phyloP scores from a whole-genome alignment of 2,329 filamentous ascomycete species.

The Elsinoe batatas region DNA sequence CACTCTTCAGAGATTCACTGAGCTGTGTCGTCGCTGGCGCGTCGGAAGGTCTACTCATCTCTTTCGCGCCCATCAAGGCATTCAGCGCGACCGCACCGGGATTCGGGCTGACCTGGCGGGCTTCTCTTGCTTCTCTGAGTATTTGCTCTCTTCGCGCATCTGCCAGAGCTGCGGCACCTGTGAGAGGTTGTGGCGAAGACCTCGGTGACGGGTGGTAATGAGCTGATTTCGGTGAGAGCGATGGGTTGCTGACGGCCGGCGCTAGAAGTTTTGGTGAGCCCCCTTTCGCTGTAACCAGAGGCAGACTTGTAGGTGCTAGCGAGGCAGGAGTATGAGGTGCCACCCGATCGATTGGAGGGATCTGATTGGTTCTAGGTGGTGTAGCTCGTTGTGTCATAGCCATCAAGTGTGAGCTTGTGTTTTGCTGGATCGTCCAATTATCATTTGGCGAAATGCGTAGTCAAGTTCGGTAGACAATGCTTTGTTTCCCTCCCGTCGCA shows the following conservation, averaged over 20 bases:
- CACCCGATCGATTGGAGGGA: background rate
- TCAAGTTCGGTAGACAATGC: background rate
- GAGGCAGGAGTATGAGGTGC: constrained; percentile 3
- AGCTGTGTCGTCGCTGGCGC: constrained; percentile 35
- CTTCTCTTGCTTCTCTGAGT: constrained; percentile 25
- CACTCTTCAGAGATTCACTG: constrained; percentile 40
- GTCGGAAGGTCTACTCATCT: constrained; percentile 36
- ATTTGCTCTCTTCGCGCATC: constrained; percentile 38
- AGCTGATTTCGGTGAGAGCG: constrained; percentile 34
- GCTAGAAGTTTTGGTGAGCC: constrained; percentile 11
- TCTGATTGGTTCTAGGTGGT: constrained; percentile 2
- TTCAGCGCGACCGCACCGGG: constrained; percentile 36
- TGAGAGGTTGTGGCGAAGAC: constrained; percentile 34
- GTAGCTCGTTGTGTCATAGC: constrained; percentile 9
- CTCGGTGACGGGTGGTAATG: constrained; percentile 31
- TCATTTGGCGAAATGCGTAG: background rate
- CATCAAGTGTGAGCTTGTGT: background rate
- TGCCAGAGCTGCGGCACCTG: constrained; percentile 39
- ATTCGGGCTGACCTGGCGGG: constrained; percentile 40
- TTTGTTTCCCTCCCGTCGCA: background rate
- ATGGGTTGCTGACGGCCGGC: constrained; percentile 16
- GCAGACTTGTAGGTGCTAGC: background rate
- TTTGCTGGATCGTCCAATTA: background rate
- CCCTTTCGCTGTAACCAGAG: constrained; percentile 19
- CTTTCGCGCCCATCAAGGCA: constrained; percentile 31